Evolutionary conservation across 177 flowering plant genomes (phyloP).

Genomic region (Tripterygium wilfordii): DNA sequence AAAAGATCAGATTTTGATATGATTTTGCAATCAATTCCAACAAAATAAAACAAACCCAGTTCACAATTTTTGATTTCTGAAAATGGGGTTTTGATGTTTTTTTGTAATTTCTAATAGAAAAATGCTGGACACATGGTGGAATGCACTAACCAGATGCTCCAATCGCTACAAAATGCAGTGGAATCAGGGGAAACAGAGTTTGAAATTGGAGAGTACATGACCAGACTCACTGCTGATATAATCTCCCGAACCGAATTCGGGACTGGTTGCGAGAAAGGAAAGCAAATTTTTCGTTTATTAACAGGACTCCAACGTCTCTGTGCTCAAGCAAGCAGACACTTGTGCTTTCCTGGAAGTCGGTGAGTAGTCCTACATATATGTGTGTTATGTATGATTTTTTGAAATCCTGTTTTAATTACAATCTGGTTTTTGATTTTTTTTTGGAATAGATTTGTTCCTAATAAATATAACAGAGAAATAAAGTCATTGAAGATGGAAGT

Average conservation of each 20-base stretch:
- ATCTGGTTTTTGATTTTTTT: no score
- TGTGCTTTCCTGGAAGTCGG: constrained; percentile 95
- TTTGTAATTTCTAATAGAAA: constrained; percentile 34
- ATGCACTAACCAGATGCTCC: constrained; percentile 58
- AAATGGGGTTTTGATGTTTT: neutral
- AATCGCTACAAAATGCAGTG: constrained; percentile 32
- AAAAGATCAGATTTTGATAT: no score
- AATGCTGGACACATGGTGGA: constrained; percentile 84
- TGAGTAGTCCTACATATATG: no score
- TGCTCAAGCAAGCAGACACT: constrained; percentile 73
- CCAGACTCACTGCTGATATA: constrained; percentile 70
- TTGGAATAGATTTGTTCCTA: constrained; percentile 68
- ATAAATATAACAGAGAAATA: constrained; percentile 80
- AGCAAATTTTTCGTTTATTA: constrained; percentile 62
- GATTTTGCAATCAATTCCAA: no score
- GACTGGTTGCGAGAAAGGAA: constrained; percentile 76
- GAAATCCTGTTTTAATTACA: no score
- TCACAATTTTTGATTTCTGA: no score
- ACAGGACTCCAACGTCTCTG: constrained; percentile 58
- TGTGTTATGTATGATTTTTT: no score
- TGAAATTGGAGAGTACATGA: constrained; percentile 74
- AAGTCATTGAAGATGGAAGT: constrained; percentile 80
- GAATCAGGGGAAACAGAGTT: constrained; percentile 52
- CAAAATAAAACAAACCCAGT: no score
- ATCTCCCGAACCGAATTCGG: constrained; percentile 82